Evolutionary conservation across 2,329 filamentous ascomycete species (phyloP).

Genomic region (Alternaria postmessia): DNA sequence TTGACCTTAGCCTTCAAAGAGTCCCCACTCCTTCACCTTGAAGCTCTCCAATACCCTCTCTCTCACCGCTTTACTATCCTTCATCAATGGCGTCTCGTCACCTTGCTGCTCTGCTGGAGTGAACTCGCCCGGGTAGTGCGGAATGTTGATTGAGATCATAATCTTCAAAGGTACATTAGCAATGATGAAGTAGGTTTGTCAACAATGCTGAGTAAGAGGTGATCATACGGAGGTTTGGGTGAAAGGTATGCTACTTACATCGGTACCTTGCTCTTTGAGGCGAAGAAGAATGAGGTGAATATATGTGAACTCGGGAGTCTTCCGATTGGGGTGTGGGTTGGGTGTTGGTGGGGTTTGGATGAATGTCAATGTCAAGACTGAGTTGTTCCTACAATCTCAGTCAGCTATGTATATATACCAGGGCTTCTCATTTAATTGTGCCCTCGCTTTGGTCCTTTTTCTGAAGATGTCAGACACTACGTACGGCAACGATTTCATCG

Average conservation of each 20-base stretch:
- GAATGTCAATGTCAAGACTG: conserved; percentile 75
- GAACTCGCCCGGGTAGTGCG: conserved; percentile 79
- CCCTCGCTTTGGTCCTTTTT: background rate
- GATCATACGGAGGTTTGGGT: background rate
- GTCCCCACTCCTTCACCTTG: conserved; percentile 79
- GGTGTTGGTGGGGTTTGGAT: conserved; percentile 56
- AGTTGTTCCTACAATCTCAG: conserved; percentile 52
- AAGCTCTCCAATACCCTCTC: conserved; percentile 77
- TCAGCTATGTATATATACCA: conserved; percentile 2
- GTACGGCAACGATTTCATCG: conserved; percentile 50
- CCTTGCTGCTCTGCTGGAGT: conserved; percentile 72
- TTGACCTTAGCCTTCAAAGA: conserved; percentile 63
- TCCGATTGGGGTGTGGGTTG: conserved; percentile 36
- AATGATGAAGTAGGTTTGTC: background rate
- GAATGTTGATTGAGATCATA: conserved; percentile 86
- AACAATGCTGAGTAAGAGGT: background rate
- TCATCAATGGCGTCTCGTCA: conserved; percentile 64
- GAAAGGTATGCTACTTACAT: conserved; percentile 50
- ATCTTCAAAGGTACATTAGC: conserved; percentile 50
- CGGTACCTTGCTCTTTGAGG: conserved; percentile 76
- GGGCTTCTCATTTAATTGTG: background rate
- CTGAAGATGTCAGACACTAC: conserved; percentile 18
- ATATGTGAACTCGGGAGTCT: conserved; percentile 67
- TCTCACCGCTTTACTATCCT: conserved; percentile 67
- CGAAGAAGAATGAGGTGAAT: conserved; percentile 81